Evolutionary conservation across 2,329 filamentous ascomycete genomes (phyloP).

Genomic region (Venturia aucupariae): DNA sequence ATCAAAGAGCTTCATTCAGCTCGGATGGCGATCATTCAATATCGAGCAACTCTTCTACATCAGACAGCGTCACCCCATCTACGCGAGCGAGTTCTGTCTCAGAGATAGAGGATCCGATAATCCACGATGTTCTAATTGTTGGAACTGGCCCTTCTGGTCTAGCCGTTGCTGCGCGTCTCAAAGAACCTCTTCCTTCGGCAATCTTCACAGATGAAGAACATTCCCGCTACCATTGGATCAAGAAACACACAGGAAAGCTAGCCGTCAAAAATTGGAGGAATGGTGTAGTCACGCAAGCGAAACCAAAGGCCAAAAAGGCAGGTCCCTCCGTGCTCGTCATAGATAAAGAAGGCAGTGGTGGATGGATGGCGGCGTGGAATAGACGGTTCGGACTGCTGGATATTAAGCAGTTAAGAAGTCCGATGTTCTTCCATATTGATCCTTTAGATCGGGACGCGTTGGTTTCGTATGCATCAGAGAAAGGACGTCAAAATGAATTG

Average conservation of each 20-base stretch:
- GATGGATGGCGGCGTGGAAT: slow-evolving; percentile 66
- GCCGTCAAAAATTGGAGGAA: slow-evolving; percentile 45
- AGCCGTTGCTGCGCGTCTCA: slow-evolving; percentile 50
- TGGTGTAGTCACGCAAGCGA: slow-evolving; percentile 24
- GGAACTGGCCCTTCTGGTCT: slow-evolving; percentile 56
- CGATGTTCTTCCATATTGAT: slow-evolving; percentile 77
- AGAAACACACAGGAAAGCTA: slow-evolving; percentile 52
- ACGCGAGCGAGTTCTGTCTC: background rate
- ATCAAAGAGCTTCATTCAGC: background rate
- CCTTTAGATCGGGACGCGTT: slow-evolving; percentile 66
- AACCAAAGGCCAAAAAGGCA: slow-evolving; percentile 19
- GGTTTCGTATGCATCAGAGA: slow-evolving; percentile 57
- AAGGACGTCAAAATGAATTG: slow-evolving; percentile 42
- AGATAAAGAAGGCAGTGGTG: slow-evolving; percentile 48
- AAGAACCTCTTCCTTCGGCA: slow-evolving; percentile 46
- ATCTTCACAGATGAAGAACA: slow-evolving; percentile 44
- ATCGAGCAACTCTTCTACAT: background rate
- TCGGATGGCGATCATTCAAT: background rate
- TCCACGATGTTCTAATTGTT: slow-evolving; percentile 52
- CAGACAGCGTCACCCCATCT: background rate
- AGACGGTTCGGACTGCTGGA: slow-evolving; percentile 57
- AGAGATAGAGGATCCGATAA: slow-evolving; percentile 16
- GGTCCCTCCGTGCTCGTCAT: slow-evolving; percentile 50
- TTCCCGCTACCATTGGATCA: slow-evolving; percentile 67
- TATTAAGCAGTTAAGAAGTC: slow-evolving; percentile 64